Base-by-base conservation (phyloP, 176 grass and related monocot species). In the Zoysia pacifica region DNA sequence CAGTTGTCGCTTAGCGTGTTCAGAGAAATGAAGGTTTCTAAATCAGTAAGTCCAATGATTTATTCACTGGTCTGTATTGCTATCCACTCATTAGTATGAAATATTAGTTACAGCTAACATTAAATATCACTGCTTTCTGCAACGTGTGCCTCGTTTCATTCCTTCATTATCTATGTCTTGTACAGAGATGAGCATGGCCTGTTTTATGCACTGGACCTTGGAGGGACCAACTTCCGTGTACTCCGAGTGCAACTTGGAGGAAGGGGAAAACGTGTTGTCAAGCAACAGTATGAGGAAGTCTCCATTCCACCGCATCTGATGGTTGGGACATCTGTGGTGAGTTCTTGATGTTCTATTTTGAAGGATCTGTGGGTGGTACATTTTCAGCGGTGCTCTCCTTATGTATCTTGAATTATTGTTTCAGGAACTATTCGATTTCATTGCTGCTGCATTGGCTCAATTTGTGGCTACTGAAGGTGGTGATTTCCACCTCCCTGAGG, bases 151-250 rank as follows among this genome's bases (percentile, higher is more conserved):
- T 28, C 28, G 28, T 28, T 28, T 28, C 28, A 28, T 28, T 28
- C 28, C 28, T 28, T 0, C 28, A 28, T 28, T 0, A 28, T 0
- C 28, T 28, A 28, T 28, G 3, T 72, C 19, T 49, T 81, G 10
- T 67, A 49, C 78, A 89, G 87, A 52, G 78, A 89, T 41, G 87
- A 89, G 72, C 78, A 85, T 58, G 93, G 93, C 9, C 70, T 96
- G 47, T 96, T 88, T 75, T 96, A 96, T 83, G 93, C 90, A 65
- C 69, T 96, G 46, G 93, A 92, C 81, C 93, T 96, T 83, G 93
- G 93, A 74, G 93, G 93, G 2, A 96, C 90, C 41, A 96, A 96
- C 82, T 93, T 96, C 74, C 87, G 93, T 70, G 93, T 96, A 48
- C 67, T 96, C 60, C 88, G 93, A 71, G 84, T 96, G 44, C 93